phyloP scores from a whole-genome alignment of 768 basidiomycete species.

The Hygrocybe punicea region DNA sequence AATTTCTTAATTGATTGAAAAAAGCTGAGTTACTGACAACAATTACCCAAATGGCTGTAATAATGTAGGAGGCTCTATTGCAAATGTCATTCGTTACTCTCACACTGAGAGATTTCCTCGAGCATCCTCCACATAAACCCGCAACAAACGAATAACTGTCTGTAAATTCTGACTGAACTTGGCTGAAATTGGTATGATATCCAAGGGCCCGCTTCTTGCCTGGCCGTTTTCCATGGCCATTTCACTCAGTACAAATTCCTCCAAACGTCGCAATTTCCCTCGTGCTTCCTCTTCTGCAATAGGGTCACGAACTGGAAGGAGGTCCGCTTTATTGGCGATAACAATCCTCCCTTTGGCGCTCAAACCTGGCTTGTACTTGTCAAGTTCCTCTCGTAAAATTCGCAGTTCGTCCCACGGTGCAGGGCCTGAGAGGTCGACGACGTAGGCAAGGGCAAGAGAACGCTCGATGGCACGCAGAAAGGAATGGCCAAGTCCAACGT shows the following conservation, averaged over 20 bases:
- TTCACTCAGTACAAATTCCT: slow-evolving; percentile 51
- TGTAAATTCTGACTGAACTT: slow-evolving; percentile 82
- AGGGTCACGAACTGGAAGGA: slow-evolving; percentile 55
- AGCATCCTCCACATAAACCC: slow-evolving; percentile 52
- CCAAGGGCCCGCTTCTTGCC: slow-evolving; percentile 40
- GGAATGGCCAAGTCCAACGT: slow-evolving; percentile 89
- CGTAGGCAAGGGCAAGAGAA: slow-evolving; percentile 84
- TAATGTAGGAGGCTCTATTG: too few species aligned
- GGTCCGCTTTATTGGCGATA: slow-evolving; percentile 93
- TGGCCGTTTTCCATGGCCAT: slow-evolving; percentile 32
- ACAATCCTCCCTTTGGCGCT: slow-evolving; percentile 75
- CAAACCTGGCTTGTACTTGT: slow-evolving; percentile 77
- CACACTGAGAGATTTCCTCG: too few species aligned
- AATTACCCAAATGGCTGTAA: too few species aligned
- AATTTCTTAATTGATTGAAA: too few species aligned
- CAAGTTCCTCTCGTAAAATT: slow-evolving; percentile 76
- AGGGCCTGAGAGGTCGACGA: slow-evolving; percentile 78
- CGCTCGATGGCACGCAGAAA: slow-evolving; percentile 93
- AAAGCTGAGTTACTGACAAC: too few species aligned
- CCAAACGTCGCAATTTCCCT: slow-evolving; percentile 53
- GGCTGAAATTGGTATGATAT: slow-evolving; percentile 80
- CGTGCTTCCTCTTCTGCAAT: slow-evolving; percentile 46
- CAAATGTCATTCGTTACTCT: too few species aligned
- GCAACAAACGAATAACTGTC: slow-evolving; percentile 65
- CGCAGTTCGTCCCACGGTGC: slow-evolving; percentile 76